Percentiles rank a stretch among this genome's conserved stretches.
Evolutionary conservation across 768 basidiomycete species (phyloP).

Genomic region (Strobilomyces dryophilus): DNA sequence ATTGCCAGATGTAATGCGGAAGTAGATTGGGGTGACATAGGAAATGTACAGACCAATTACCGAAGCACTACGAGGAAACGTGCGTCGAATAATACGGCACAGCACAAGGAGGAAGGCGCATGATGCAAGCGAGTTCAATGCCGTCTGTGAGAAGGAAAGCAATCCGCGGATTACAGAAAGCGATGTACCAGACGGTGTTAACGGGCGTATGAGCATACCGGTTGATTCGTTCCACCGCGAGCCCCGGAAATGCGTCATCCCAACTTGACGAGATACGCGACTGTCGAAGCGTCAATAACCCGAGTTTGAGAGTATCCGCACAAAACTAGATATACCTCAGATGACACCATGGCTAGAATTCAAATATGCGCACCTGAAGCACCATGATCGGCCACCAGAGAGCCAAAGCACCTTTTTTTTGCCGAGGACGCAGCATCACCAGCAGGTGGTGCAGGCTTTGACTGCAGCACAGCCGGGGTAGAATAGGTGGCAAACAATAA

Average conservation of each 20-base stretch:
- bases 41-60: conserved; percentile 36
- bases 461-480: conserved; percentile 31
- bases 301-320: conserved; percentile 41
- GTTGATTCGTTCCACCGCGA: conserved; percentile 34
- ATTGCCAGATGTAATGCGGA: conserved; percentile 34
- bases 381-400: conserved; percentile 42
- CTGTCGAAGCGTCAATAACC: conserved; percentile 41
- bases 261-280: too few species aligned
- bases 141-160: conserved; percentile 32
- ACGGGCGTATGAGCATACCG: conserved; percentile 31
- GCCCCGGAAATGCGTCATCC: conserved; percentile 36
- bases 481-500: conserved; percentile 41
- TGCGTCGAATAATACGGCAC: not conserved
- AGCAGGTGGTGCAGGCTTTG: conserved; percentile 36
- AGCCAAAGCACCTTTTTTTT: conserved; percentile 37
- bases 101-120: conserved; percentile 10
- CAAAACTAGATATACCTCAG: conserved; percentile 27
- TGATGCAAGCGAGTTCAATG: conserved; percentile 34
- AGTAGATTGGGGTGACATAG: conserved; percentile 35
- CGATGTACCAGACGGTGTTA: conserved; percentile 41
- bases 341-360: not conserved
- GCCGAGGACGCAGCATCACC: conserved; percentile 39
- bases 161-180: conserved; percentile 29
- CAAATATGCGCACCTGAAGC: conserved; percentile 33
- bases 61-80: conserved; percentile 18